phyloP scores from a whole-genome alignment of 1,139 yeast species.

The Kurtzmaniella quercitrusa region DNA sequence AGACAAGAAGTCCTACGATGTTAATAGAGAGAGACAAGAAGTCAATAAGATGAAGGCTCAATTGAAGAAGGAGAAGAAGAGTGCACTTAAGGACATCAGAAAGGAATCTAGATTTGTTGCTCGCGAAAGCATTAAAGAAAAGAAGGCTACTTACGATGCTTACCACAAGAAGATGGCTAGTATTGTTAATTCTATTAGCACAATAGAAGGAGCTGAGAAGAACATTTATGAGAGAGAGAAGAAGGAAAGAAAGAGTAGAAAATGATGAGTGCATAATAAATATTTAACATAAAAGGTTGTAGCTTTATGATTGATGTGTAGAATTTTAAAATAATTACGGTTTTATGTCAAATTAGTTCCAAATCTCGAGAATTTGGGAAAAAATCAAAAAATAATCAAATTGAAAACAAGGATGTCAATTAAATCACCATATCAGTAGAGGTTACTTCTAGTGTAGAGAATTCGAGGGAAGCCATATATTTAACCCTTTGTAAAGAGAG shows the following conservation, averaged over 20 bases:
- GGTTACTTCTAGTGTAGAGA: too few species aligned
- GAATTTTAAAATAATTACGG: too few species aligned
- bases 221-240: slow-evolving; percentile 87
- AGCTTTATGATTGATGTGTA: background rate
- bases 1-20: slow-evolving; percentile 87
- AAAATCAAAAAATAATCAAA: too few species aligned
- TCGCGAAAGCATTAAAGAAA: slow-evolving; percentile 75
- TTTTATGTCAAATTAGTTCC: too few species aligned
- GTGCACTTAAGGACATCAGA: slow-evolving; percentile 84
- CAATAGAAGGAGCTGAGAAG: slow-evolving; percentile 92
- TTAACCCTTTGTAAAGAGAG: too few species aligned
- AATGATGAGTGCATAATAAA: slow-evolving; percentile 2
- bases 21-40: slow-evolving; percentile 78
- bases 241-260: slow-evolving; percentile 54
- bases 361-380: too few species aligned
- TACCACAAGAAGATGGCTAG: slow-evolving; percentile 89
- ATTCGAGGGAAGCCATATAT: too few species aligned
- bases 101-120: slow-evolving; percentile 85
- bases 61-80: slow-evolving; percentile 87
- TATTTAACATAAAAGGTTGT: background rate
- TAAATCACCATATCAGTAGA: too few species aligned
- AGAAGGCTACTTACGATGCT: slow-evolving; percentile 68
- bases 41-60: slow-evolving; percentile 76
- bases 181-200: slow-evolving; percentile 79
- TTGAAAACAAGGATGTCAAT: too few species aligned